A percentile compares a stretch with the other conserved stretches of the same genome.
Conservation (phyloP, 192 early-diverging fungal species). For the Paraglomus occultum region DNA sequence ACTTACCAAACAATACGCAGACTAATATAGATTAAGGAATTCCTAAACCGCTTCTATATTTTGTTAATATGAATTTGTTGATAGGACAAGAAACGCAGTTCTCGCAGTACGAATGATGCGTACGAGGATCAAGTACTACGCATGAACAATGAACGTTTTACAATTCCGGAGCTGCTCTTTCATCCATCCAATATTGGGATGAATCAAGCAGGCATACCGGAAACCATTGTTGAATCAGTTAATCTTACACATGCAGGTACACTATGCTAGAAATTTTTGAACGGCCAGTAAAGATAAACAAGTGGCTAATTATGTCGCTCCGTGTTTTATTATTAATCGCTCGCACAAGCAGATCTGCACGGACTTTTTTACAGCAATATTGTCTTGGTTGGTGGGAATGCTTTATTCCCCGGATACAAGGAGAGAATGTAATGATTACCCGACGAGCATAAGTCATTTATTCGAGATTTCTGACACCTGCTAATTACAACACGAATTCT, state of each 20-base stretch:
- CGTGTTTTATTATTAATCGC: conserved; percentile 12
- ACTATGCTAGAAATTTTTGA: neutral
- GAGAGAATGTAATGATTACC: conserved; percentile 50
- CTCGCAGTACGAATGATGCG: conserved; percentile 16
- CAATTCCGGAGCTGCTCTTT: conserved; percentile 73
- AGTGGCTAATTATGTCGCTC: conserved; percentile 27
- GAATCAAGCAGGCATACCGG: conserved; percentile 67
- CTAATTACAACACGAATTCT: no score
- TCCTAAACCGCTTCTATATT: neutral
- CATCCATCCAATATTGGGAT: conserved; percentile 75
- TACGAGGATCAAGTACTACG: conserved; percentile 54
- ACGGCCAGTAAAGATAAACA: conserved; percentile 1
- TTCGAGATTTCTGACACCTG: no score
- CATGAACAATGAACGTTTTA: conserved; percentile 76
- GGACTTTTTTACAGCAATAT: conserved; percentile 68
- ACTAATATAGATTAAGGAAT: no score
- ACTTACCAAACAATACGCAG: neutral
- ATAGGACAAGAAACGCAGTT: conserved; percentile 25
- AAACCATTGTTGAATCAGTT: conserved; percentile 59
- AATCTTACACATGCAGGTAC: conserved; percentile 50
- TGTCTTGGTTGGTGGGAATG: conserved; percentile 67
- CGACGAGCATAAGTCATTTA: no score
- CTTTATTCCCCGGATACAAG: conserved; percentile 57
- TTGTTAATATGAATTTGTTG: no score
- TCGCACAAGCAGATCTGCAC: conserved; percentile 51